Conservation (phyloP, 345 rosid species). For the Geranium rotundifolium region DNA sequence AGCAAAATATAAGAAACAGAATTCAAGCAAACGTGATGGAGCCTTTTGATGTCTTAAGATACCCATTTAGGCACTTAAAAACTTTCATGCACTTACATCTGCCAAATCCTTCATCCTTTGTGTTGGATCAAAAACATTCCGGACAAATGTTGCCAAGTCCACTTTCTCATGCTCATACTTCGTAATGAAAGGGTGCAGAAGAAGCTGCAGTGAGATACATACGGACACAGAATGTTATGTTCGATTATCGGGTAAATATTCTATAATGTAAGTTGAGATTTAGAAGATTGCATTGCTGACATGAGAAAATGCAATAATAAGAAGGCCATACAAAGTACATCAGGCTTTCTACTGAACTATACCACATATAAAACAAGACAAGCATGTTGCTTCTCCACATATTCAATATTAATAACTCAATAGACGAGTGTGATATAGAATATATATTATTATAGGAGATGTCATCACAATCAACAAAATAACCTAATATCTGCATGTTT, state of each 20-base stretch:
- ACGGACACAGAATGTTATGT: conserved; percentile 12
- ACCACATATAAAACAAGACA: not conserved
- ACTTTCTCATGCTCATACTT: conserved; percentile 45
- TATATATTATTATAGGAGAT: not conserved
- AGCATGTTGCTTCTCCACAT: not conserved
- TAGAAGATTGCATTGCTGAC: not conserved
- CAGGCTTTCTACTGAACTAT: not conserved
- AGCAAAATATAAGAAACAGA: too few species aligned
- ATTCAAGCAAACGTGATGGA: not conserved
- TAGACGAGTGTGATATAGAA: not conserved
- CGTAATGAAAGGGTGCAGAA: conserved; percentile 70
- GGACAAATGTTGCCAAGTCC: conserved; percentile 69
- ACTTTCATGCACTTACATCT: conserved; percentile 52
- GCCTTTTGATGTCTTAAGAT: not conserved
- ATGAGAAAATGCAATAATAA: not conserved
- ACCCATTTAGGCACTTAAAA: not conserved
- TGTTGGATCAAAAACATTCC: conserved; percentile 72
- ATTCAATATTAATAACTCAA: not conserved
- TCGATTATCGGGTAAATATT: not conserved
- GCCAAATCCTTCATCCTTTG: conserved; percentile 86
- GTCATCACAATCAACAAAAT: not conserved
- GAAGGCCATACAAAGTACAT: not conserved
- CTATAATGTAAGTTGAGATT: not conserved
- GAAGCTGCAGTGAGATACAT: conserved; percentile 49
- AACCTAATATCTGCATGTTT: not conserved